Base-by-base conservation (phyloP, 2,329 filamentous ascomycete species). In the Zymoseptoria pseudotritici region DNA sequence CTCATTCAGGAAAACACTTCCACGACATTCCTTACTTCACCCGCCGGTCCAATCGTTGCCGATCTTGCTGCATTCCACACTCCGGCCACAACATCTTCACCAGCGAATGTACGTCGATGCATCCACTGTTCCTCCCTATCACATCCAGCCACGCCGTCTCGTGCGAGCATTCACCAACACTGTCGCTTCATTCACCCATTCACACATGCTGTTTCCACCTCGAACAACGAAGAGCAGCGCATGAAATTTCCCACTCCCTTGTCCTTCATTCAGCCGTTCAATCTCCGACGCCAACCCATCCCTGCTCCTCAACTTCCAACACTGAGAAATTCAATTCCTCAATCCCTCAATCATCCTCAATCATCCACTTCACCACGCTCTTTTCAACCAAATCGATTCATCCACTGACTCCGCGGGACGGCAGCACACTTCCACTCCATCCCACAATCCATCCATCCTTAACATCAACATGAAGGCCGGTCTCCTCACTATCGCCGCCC, bases 381-480 rank as follows among this genome's bases (percentile, higher is more conserved):
- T n/a, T 54, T 53, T 46, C 19, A 31, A 60, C 21, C 36, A 31
- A n/a, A 62, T 36, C 9, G 11, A 10, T 13, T 42, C 36, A 13
- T 5, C 10, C 36, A 42, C 64, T 69, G 59, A 69, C 62, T 64
- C 63, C 63, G 63, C 61, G 53, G 63, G 65, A 62, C 65, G 62
- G 60, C 64, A 68, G 66, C 61, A 58, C 50, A 24, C 56, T 51
- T 42, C 24, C 19, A 49, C 22, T 24, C 22, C 22, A 29, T 53
- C 26, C 24, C 50, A 20, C 22, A 50, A 55, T 13, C 57, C 50
- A 54, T 36, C 59, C 57, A 57, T 59, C n/a, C 56, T 55, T 46
- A 55, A 36, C 49, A 57, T 63, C 66, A 70, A 51, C 55, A 72
- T 72, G 70, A 71, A 71, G 62, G 65, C 69, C 56, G 66, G 65